Percentiles rank a stretch among this genome's conserved stretches.
Evolutionary conservation across 768 basidiomycete genomes (phyloP).

Genomic region (Suillus weaverae): DNA sequence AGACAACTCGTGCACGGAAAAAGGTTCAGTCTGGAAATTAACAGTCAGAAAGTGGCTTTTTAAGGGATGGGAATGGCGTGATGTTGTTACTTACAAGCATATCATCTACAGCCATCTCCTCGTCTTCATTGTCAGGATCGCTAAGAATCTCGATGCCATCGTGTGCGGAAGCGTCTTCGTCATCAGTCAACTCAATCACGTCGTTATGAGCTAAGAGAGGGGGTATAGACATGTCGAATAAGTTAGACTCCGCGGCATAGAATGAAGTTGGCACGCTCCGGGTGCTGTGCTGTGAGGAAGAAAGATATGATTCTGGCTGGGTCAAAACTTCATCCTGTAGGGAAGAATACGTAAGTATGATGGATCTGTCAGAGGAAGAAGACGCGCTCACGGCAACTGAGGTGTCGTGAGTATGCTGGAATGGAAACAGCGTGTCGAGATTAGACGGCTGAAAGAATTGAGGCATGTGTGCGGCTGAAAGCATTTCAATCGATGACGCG

Average conservation of each 20-base stretch:
- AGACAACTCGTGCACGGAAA: neutral
- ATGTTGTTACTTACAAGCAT: constrained; percentile 20
- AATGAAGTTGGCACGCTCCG: constrained; percentile 2
- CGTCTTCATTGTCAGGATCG: constrained; percentile 21
- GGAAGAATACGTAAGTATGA: constrained; percentile 1
- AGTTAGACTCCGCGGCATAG: constrained; percentile 10
- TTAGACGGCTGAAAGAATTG: constrained; percentile 16
- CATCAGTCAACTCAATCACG: neutral
- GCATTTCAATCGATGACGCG: constrained; percentile 3
- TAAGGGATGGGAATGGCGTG: constrained; percentile 1
- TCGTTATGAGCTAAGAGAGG: constrained; percentile 1
- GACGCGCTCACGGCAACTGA: constrained; percentile 16
- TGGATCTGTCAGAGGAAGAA: neutral
- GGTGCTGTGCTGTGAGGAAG: constrained; percentile 3
- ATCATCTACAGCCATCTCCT: constrained; percentile 12
- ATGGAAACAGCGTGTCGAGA: constrained; percentile 5
- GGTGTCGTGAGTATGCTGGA: constrained; percentile 6
- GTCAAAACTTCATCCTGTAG: constrained; percentile 8
- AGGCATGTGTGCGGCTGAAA: constrained; percentile 8
- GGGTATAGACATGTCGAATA: constrained; percentile 6
- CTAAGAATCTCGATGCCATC: constrained; percentile 5
- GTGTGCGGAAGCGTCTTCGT: constrained; percentile 6
- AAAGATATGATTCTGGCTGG: neutral
- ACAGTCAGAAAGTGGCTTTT: neutral
- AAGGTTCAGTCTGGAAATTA: constrained; percentile 5